Conservation (phyloP, 805 yeast species). For the Starmerella lactis-condensi region DNA sequence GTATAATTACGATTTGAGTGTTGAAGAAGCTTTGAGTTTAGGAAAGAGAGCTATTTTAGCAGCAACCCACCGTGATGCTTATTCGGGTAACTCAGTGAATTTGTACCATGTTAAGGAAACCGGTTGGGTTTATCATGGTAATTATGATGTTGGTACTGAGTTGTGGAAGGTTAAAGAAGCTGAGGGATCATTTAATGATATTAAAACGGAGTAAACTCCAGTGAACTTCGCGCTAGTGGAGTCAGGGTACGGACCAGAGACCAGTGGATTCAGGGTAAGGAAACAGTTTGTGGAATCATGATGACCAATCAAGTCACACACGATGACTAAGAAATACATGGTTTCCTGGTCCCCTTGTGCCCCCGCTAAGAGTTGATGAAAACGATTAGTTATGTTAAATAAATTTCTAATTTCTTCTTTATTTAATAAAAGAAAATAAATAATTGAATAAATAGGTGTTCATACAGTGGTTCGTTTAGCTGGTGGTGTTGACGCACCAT, state of each 20-base stretch:
- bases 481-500: slow-evolving; percentile 4
- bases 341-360: too few relatives aligned
- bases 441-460: slow-evolving; percentile 3
- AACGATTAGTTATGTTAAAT: too few relatives aligned
- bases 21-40: slow-evolving; percentile 81
- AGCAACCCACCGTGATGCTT: slow-evolving; percentile 97
- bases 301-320: not conserved
- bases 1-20: slow-evolving; percentile 75
- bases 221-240: not conserved
- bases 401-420: too few relatives aligned
- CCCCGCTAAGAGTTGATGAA: too few relatives aligned
- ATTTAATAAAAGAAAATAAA: not conserved
- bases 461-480: slow-evolving; percentile 11
- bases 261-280: too few relatives aligned
- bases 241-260: not conserved
- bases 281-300: not conserved
- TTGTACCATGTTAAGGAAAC: slow-evolving; percentile 78
- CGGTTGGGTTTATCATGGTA: slow-evolving; percentile 95
- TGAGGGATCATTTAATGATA: slow-evolving; percentile 80
- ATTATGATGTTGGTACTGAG: slow-evolving; percentile 73
- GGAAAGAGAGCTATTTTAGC: slow-evolving; percentile 94
- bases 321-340: slow-evolving; percentile 1
- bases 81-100: slow-evolving; percentile 90
- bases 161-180: slow-evolving; percentile 81
- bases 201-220: slow-evolving; percentile 18